These are phyloP conservation scores for Erigeron canadensis DNA, from an alignment of 129 eudicot species.

Conservation along the genomic window DNA sequence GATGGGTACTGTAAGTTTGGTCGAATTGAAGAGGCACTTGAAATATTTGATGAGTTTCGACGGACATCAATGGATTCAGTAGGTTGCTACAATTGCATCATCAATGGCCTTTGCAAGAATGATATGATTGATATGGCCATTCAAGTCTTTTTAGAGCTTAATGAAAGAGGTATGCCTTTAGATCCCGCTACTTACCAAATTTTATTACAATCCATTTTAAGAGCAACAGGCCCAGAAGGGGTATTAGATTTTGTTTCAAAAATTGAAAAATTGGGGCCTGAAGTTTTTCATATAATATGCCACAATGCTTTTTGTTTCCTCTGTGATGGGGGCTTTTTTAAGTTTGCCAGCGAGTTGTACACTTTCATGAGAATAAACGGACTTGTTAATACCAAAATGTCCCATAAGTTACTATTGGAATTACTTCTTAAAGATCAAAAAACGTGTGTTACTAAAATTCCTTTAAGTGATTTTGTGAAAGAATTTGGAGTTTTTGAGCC, in stretches of 20 bases:
- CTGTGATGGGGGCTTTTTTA: conserved; percentile 45
- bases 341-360: conserved; percentile 41
- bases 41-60: conserved; percentile 61
- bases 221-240: conserved; percentile 45
- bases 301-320: conserved; percentile 53
- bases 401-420: conserved; percentile 43
- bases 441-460: conserved; percentile 19
- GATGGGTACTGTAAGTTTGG: conserved; percentile 67
- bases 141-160: conserved; percentile 60
- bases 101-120: conserved; percentile 52
- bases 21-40: conserved; percentile 67
- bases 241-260: conserved; percentile 35
- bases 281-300: conserved; percentile 39
- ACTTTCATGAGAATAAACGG: conserved; percentile 49
- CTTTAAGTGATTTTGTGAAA: conserved; percentile 52
- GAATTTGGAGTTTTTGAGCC: conserved; percentile 45
- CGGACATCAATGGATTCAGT: conserved; percentile 47
- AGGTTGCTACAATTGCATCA: conserved; percentile 55
- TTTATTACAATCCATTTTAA: conserved; percentile 37
- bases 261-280: conserved; percentile 28
- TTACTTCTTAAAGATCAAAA: conserved; percentile 39
- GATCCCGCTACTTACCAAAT: conserved; percentile 35
- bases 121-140: conserved; percentile 61
- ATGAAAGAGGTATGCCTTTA: conserved; percentile 44
- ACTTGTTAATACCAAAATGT: conserved; percentile 18